These are phyloP conservation scores for Mortierella sp. DNA, from an alignment of 371 early-diverging fungal species.

Conservation along the genomic window DNA sequence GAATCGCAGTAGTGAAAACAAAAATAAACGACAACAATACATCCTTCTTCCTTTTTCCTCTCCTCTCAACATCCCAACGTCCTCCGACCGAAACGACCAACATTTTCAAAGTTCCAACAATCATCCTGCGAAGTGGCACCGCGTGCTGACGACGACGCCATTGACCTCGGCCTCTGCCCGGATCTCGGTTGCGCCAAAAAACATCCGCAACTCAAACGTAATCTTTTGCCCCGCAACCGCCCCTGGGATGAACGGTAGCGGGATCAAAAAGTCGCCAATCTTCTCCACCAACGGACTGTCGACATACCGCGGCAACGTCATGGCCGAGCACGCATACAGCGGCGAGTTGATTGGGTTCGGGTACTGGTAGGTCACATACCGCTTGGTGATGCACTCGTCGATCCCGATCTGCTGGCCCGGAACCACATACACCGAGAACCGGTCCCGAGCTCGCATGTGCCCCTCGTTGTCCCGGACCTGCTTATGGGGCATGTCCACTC, in stretches of 20 bases:
- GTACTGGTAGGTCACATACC: conserved; percentile 63
- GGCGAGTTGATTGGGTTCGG: conserved; percentile 68
- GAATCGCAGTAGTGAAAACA: no score
- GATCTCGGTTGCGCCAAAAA: conserved; percentile 71
- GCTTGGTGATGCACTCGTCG: conserved; percentile 63
- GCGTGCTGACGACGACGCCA: conserved; percentile 58
- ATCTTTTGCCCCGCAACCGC: conserved; percentile 27
- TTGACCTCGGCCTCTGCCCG: conserved; percentile 72
- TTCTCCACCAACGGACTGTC: conserved; percentile 62
- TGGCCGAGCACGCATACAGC: conserved; percentile 64
- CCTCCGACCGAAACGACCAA: background rate
- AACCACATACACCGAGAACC: conserved; percentile 70
- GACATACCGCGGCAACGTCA: conserved; percentile 65
- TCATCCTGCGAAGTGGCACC: conserved; percentile 45
- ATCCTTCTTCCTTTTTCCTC: background rate
- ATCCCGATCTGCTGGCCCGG: conserved; percentile 70
- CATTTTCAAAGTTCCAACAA: background rate
- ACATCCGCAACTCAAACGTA: conserved; percentile 60
- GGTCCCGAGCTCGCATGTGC: conserved; percentile 45
- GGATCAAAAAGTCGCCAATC: conserved; percentile 69
- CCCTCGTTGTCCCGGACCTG: conserved; percentile 25
- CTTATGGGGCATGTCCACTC: conserved; percentile 26
- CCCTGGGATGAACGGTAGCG: conserved; percentile 64
- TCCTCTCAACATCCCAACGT: no score
- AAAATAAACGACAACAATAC: no score